These are phyloP conservation scores for Auriscalpium vulgare DNA, from an alignment of 768 basidiomycete genomes.

Conservation along the genomic window DNA sequence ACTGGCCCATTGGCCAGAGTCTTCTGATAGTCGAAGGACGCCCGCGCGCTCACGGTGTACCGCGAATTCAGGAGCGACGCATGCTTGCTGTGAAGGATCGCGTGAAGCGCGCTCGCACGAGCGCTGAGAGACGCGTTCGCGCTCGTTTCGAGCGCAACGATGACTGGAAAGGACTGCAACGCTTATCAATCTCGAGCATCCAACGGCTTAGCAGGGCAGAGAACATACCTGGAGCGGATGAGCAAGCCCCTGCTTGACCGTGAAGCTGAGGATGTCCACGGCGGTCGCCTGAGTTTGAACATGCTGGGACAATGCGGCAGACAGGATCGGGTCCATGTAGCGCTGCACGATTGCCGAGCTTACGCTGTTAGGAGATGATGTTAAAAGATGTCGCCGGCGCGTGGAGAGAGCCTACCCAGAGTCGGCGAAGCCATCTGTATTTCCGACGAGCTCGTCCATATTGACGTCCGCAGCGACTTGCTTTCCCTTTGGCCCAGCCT, in stretches of 20 bases:
- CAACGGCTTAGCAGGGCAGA: too few relatives aligned
- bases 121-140: conserved; percentile 49
- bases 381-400: neutral
- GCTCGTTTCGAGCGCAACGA: conserved; percentile 91
- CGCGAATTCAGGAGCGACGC: conserved; percentile 83
- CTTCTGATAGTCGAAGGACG: conserved; percentile 80
- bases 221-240: conserved; percentile 78
- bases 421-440: conserved; percentile 92
- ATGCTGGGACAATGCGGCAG: conserved; percentile 69
- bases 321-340: conserved; percentile 74
- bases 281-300: conserved; percentile 71
- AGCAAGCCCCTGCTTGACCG: conserved; percentile 89
- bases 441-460: conserved; percentile 92
- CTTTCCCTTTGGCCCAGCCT: conserved; percentile 31
- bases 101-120: conserved; percentile 74
- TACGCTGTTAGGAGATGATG: conserved; percentile 44
- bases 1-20: conserved; percentile 39
- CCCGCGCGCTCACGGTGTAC: conserved; percentile 70
- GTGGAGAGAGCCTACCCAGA: conserved; percentile 51
- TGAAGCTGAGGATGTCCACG: conserved; percentile 86
- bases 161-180: conserved; percentile 76
- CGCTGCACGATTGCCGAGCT: conserved; percentile 93
- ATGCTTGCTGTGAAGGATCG: conserved; percentile 81
- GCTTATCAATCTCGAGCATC: too few relatives aligned
- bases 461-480: conserved; percentile 46